These are phyloP conservation scores for Macrolepiota dolichaula DNA, from an alignment of 768 basidiomycete species.

Conservation along the genomic window DNA sequence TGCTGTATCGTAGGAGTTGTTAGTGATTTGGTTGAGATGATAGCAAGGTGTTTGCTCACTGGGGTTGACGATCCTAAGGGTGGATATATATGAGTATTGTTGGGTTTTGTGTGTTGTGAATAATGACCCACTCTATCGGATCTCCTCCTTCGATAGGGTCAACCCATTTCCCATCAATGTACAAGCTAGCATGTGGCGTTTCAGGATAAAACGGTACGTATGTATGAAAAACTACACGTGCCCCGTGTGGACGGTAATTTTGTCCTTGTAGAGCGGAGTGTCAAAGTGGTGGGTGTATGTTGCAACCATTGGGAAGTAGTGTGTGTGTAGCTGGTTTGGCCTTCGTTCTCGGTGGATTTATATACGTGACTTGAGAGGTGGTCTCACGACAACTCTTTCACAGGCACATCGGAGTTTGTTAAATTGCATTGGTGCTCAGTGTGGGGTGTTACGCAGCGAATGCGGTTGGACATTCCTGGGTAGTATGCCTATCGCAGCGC, in stretches of 20 bases:
- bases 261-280: constrained; percentile 19
- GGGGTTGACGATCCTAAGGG: constrained; percentile 44
- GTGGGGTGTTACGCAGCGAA: not conserved
- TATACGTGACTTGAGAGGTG: too few relatives aligned
- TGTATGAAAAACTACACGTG: not conserved
- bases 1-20: constrained; percentile 32
- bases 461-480: not conserved
- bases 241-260: constrained; percentile 20
- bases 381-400: too few relatives aligned
- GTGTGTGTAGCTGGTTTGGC: too few relatives aligned
- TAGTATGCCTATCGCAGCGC: too few relatives aligned
- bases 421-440: not conserved
- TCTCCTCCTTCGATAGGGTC: constrained; percentile 47
- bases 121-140: constrained; percentile 61
- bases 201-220: constrained; percentile 12
- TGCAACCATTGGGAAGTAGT: not conserved
- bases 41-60: constrained; percentile 21
- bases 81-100: not conserved
- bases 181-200: constrained; percentile 39
- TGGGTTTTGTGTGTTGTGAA: not conserved
- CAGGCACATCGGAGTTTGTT: not conserved
- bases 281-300: constrained; percentile 22
- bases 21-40: not conserved
- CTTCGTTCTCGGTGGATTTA: too few relatives aligned
- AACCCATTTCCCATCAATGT: constrained; percentile 67